A percentile compares a stretch with the other conserved stretches of the same genome.
Conservation (phyloP, 2,329 filamentous ascomycete species). For the Exserohilum turcica region DNA sequence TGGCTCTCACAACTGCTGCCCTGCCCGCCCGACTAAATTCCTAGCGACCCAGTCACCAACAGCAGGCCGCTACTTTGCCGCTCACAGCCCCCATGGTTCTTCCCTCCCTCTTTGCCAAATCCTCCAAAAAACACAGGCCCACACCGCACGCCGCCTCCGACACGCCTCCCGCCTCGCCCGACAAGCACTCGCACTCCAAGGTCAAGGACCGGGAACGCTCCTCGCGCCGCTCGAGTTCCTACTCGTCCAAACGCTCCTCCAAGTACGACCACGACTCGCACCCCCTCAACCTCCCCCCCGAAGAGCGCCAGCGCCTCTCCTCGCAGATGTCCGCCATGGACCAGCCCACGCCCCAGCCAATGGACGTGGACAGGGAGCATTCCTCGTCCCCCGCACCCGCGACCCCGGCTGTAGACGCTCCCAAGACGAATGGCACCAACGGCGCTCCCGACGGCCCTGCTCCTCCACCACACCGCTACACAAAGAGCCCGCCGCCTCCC, state of each 20-base stretch:
- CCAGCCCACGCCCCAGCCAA: conserved; percentile 62
- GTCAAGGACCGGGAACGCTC: conserved; percentile 40
- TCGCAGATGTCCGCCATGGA: conserved; percentile 66
- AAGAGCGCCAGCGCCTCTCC: conserved; percentile 80
- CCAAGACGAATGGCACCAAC: conserved; percentile 56
- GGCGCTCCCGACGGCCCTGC: conserved; percentile 61
- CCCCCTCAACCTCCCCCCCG: conserved; percentile 86
- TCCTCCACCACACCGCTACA: conserved; percentile 71
- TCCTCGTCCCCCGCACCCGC: conserved; percentile 61
- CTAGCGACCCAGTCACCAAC: conserved; percentile 33
- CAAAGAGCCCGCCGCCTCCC: conserved; percentile 55
- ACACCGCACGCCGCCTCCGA: conserved; percentile 28
- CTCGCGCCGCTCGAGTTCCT: conserved; percentile 37
- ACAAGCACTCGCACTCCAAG: conserved; percentile 43
- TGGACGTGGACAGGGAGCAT: conserved; percentile 76
- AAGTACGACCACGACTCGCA: conserved; percentile 71
- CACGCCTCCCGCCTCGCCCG: conserved; percentile 46
- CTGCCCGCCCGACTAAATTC: conserved; percentile 35
- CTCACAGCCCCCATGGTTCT: conserved; percentile 43
- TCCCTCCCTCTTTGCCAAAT: conserved; percentile 47
- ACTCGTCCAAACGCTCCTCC: conserved; percentile 47
- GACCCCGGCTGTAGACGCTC: conserved; percentile 52
- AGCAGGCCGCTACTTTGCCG: conserved; percentile 24
- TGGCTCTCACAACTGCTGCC: conserved; percentile 35
- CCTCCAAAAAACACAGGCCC: conserved; percentile 44